Evolutionary conservation across 2,329 filamentous ascomycete genomes (phyloP).

Genomic region (Sclerotinia spermophila): DNA sequence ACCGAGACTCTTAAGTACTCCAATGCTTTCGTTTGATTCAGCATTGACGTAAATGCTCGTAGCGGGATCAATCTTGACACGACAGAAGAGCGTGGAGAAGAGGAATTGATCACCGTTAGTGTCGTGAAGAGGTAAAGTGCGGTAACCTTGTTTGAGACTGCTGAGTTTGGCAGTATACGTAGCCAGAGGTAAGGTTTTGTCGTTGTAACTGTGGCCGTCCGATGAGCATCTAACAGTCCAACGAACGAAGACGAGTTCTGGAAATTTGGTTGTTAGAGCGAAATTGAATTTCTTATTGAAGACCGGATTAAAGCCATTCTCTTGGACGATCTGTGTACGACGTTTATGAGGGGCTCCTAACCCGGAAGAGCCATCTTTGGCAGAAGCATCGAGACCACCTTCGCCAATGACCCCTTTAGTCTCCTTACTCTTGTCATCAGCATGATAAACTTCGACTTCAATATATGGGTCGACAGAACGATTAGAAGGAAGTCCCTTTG

Average conservation of each 20-base stretch:
- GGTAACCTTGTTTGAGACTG: constrained; percentile 87
- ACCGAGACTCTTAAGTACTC: constrained; percentile 54
- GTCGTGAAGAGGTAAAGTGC: constrained; percentile 86
- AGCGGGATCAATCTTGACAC: constrained; percentile 64
- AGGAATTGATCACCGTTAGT: constrained; percentile 87
- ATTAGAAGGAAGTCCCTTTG: constrained; percentile 66
- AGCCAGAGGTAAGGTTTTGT: constrained; percentile 64
- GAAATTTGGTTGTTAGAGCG: constrained; percentile 87
- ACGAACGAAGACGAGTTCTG: constrained; percentile 87
- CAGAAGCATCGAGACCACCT: constrained; percentile 62
- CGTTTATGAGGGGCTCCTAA: constrained; percentile 71
- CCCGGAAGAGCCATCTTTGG: constrained; percentile 60
- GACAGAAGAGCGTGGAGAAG: constrained; percentile 92
- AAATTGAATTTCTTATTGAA: constrained; percentile 80
- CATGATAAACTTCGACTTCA: constrained; percentile 90
- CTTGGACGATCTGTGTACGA: constrained; percentile 74
- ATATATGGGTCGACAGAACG: constrained; percentile 87
- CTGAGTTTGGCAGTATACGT: constrained; percentile 90
- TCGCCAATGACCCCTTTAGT: constrained; percentile 66
- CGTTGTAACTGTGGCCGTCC: constrained; percentile 68
- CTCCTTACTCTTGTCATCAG: constrained; percentile 90
- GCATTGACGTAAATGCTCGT: constrained; percentile 55
- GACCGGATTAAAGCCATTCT: constrained; percentile 90
- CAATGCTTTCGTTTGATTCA: constrained; percentile 43
- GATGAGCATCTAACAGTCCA: constrained; percentile 87